phyloP scores from a whole-genome alignment of 805 yeast species.

The Suhomyces sp. region DNA sequence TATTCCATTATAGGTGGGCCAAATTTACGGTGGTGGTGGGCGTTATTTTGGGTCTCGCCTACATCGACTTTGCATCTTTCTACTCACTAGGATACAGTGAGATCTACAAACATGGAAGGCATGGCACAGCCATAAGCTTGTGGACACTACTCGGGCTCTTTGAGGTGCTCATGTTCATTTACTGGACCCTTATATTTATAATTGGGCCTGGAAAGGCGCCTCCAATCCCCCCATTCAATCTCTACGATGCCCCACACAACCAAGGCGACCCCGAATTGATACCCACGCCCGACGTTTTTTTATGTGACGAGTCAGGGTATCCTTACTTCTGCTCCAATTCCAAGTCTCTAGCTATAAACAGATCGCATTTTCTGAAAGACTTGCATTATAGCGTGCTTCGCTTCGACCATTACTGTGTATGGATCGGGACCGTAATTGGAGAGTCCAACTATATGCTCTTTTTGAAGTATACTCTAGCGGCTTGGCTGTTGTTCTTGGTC shows the following conservation, averaged over 20 bases:
- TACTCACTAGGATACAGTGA: conserved; percentile 45
- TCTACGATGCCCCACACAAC: conserved; percentile 16
- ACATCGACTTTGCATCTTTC: conserved; percentile 42
- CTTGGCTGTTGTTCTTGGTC: conserved; percentile 37
- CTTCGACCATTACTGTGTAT: conserved; percentile 83
- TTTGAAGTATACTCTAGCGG: conserved; percentile 41
- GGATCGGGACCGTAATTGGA: conserved; percentile 75
- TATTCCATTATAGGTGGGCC: conserved; percentile 9
- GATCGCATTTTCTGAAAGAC: conserved; percentile 69
- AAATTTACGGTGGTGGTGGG: conserved; percentile 26
- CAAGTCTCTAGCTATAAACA: conserved; percentile 57
- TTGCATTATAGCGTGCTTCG: conserved; percentile 58
- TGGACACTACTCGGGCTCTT: conserved; percentile 31
- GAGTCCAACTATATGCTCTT: conserved; percentile 60
- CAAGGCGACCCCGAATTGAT: conserved; percentile 16
- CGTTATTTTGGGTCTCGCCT: conserved; percentile 31
- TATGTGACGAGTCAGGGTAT: conserved; percentile 69
- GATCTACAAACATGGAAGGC: conserved; percentile 26
- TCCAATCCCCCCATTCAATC: conserved; percentile 32
- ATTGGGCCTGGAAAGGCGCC: conserved; percentile 60
- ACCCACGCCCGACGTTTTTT: conserved; percentile 55
- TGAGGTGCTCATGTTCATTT: conserved; percentile 20
- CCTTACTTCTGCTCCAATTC: conserved; percentile 77
- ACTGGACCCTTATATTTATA: conserved; percentile 45
- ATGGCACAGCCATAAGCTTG: conserved; percentile 33